phyloP scores from a whole-genome alignment of 345 rosid genomes.

The Murraya koenigii region DNA sequence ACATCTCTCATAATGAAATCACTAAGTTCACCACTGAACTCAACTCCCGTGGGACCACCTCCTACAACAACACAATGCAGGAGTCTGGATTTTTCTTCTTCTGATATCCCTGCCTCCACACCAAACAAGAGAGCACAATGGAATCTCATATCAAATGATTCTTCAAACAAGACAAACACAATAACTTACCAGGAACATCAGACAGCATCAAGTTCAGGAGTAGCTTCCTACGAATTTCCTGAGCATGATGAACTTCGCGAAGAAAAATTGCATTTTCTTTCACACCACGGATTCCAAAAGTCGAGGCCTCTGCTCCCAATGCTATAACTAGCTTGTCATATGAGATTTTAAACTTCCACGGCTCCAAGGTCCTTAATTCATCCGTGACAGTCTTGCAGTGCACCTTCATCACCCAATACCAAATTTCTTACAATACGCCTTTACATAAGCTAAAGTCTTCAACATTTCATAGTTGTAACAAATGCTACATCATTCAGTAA shows the following conservation, averaged over 20 bases:
- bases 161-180: background rate
- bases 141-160: background rate
- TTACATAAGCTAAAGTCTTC: background rate
- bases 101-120: slow-evolving; percentile 53
- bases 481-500: background rate
- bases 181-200: slow-evolving; percentile 66
- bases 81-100: slow-evolving; percentile 76
- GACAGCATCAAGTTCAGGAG: slow-evolving; percentile 95
- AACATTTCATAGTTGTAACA: background rate
- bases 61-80: slow-evolving; percentile 95
- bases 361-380: slow-evolving; percentile 44
- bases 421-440: background rate
- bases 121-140: slow-evolving; percentile 8
- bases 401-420: slow-evolving; percentile 45
- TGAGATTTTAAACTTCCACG: slow-evolving; percentile 73
- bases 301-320: slow-evolving; percentile 76
- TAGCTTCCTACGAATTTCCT: slow-evolving; percentile 84
- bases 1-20: slow-evolving; percentile 90
- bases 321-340: slow-evolving; percentile 91
- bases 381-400: slow-evolving; percentile 80
- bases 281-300: slow-evolving; percentile 86
- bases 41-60: slow-evolving; percentile 98
- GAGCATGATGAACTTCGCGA: slow-evolving; percentile 93
- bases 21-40: slow-evolving; percentile 96
- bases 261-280: slow-evolving; percentile 72